A percentile compares a stretch with the other conserved stretches of the same genome.
phyloP scores from a whole-genome alignment of 1,139 yeast genomes.

The Sugiyamaella japonica region DNA sequence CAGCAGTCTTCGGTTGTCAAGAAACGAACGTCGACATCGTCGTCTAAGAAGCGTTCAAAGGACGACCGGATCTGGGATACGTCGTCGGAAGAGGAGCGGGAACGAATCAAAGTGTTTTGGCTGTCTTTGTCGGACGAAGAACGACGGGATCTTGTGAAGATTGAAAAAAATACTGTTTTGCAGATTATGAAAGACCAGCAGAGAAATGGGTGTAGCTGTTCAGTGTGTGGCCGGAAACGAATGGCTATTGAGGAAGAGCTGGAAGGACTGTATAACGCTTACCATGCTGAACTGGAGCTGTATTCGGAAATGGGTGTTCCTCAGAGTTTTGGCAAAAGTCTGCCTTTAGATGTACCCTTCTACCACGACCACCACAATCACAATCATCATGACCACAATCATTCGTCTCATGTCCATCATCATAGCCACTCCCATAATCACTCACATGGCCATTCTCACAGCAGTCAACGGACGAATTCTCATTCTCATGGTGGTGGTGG shows the following conservation, averaged over 20 bases:
- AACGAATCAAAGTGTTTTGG: conserved; percentile 68
- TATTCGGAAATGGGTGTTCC: conserved; percentile 29
- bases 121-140: conserved; percentile 58
- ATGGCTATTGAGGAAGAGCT: conserved; percentile 76
- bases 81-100: conserved; percentile 57
- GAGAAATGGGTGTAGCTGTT: conserved; percentile 63
- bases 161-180: conserved; percentile 71
- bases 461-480: background rate
- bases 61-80: conserved; percentile 58
- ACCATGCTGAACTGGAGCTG: conserved; percentile 44
- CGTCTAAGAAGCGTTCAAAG: background rate
- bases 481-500: background rate
- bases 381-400: conserved; percentile 20
- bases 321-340: conserved; percentile 13
- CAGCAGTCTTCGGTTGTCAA: background rate
- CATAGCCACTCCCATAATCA: conserved; percentile 10
- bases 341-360: conserved; percentile 1
- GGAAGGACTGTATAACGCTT: conserved; percentile 66
- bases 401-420: conserved; percentile 21
- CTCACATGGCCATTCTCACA: conserved; percentile 18
- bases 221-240: conserved; percentile 77
- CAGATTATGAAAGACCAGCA: conserved; percentile 62
- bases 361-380: conserved; percentile 6
- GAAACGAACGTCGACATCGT: background rate
- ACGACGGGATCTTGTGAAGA: conserved; percentile 61